Evolutionary conservation across 495 filamentous ascomycete genomes (phyloP), one percentile per base, ranked within the genome.

Genomic region (Aspergillus hancockii): DNA sequence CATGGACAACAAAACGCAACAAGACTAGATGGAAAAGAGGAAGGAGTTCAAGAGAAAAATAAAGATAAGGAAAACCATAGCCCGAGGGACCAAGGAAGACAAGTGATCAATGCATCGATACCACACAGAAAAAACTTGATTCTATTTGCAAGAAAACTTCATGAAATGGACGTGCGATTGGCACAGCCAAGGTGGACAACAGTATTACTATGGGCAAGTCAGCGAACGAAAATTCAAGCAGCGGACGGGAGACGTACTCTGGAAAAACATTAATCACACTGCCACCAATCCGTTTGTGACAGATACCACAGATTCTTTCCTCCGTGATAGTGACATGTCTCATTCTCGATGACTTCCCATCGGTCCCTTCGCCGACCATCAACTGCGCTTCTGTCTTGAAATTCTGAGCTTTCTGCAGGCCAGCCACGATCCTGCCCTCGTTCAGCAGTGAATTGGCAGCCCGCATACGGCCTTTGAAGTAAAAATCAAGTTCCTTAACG

Each of bases 401-500:
- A 8, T 89, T 82, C 57, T 88, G 82, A n/a, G 86, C 87, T 67
- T 87, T 90, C 13, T 87, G 77, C 61, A 98, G 68, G 21, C 84
- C 85, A 2, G 86, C 85, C 21, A 90, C 83, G n/a, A 98, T 83
- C 18, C 87, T 81, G 30, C 83, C 84, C 71, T 96, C 89, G 58
- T 89, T 91, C 52, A 93, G 80, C 5, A 89, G 78, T 16, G 86
- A 87, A 63, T 90, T 97, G 18, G 91, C 91, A n/a, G 85, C 84
- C 31, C 95, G 88, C 67, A 98, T 96, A 21, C 92, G 85, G 22
- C 92, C 91, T 52, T 86, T 86, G 79, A 98, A 98, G 71, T 98
- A 98, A 12, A 86, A 88, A 66, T 93, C 90, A 4, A 98, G 86
- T 40, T 95, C 83, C 45, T 82, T 77, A 19, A 97, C 81, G 8